Evolutionary conservation across 208 protist species (phyloP).

Genomic region (Acanthamoeba culbertsoni): DNA sequence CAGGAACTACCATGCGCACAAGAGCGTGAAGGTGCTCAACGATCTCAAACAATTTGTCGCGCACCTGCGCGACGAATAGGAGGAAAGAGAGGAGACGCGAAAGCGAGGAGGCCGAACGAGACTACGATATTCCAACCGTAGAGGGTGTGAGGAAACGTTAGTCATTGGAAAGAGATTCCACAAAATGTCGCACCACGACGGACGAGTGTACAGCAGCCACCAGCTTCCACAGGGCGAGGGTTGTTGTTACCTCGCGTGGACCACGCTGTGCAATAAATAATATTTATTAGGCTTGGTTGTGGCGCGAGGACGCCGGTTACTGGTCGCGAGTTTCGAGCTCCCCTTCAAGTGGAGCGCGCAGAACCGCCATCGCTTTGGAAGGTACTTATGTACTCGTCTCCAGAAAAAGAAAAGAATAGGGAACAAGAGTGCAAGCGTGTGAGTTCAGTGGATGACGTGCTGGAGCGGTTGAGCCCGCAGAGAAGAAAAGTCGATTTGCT

Average conservation of each 20-base stretch:
- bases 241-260: too few species aligned
- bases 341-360: neutral
- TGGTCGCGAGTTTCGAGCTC: neutral
- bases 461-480: slow-evolving; percentile 17
- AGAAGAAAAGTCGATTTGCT: slow-evolving; percentile 19
- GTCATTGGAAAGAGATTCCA: too few species aligned
- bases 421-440: neutral
- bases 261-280: slow-evolving; percentile 45
- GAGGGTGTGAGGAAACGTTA: too few species aligned
- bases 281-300: neutral
- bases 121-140: too few species aligned
- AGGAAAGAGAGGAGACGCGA: neutral
- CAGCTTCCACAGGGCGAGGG: too few species aligned
- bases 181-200: too few species aligned
- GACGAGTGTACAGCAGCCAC: too few species aligned
- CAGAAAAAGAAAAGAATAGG: neutral
- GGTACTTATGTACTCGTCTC: neutral
- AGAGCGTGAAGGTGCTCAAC: neutral
- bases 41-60: slow-evolving; percentile 9
- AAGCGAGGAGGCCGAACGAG: neutral
- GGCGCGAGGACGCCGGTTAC: too few species aligned
- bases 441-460: slow-evolving; percentile 1
- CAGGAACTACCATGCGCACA: neutral
- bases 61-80: neutral
- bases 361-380: neutral